Evolutionary conservation across 441 rosid genomes (phyloP).

Genomic region (Monsonia emarginata): DNA sequence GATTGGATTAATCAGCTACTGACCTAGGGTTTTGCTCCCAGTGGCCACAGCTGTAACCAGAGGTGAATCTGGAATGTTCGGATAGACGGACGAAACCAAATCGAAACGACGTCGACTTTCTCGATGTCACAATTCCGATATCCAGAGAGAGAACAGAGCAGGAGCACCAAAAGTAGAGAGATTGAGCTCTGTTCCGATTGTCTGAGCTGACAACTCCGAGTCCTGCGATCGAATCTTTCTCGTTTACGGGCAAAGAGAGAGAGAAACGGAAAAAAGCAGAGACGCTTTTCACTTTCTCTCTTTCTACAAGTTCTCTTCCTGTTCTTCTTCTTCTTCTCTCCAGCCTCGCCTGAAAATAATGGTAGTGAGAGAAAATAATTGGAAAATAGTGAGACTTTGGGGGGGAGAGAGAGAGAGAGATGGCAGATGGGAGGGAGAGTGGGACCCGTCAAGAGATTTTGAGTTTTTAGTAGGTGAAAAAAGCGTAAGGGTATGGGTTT

Average conservation of each 20-base stretch:
- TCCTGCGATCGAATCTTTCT: not conserved
- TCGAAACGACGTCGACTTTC: not conserved
- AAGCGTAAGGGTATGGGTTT: not conserved
- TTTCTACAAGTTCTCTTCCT: not conserved
- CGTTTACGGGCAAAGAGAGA: not conserved
- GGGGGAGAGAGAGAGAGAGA: not conserved
- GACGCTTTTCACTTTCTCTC: not conserved
- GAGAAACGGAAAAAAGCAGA: not conserved
- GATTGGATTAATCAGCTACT: not conserved
- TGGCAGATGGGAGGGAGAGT: not conserved
- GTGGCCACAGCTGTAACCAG: not conserved
- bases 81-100: not conserved
- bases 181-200: not conserved
- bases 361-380: not conserved
- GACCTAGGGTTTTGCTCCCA: not conserved
- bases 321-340: not conserved
- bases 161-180: not conserved
- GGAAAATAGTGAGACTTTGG: not conserved
- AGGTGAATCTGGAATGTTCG: not conserved
- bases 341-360: not conserved
- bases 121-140: not conserved
- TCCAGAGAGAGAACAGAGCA: not conserved
- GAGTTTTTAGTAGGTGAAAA: not conserved
- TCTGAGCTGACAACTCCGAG: not conserved
- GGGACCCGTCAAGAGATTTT: conserved; percentile 20